Evolutionary conservation across 73 alveolate genomes (phyloP), one percentile per base, ranked within the genome.

Genomic region (Paramecium caudatum): DNA sequence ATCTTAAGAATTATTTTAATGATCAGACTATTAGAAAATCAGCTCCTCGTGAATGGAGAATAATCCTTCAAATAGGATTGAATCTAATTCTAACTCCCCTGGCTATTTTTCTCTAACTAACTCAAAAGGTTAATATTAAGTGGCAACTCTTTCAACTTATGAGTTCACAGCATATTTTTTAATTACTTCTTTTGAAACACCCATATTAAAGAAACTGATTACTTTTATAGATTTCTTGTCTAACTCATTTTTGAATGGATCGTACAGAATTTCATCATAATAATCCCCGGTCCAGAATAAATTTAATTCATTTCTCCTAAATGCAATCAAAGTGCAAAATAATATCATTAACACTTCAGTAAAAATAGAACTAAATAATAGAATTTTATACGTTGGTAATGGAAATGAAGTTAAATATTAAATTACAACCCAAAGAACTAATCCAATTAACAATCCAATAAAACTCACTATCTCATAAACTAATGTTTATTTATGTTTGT

Each of bases 241-340:
- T 15, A 45, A 2, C 19, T 74, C 88, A 41, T 45, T 45, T 41
- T 74, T 74, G 19, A 74, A 74, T 15, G 88, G 88, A 74, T 74
- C 46, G 6, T 21, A 16, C 16, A 74, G 15, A 4, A 74, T 21
- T 13, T 74, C 88, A 74, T 74, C 88, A 74, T 74, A 74, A 45
- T 39, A 74, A 19, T 41, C 21, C 17, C 88, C 88, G 43, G 47
- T 74, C 88, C 88, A 74, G 19, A 74, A 74, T 4, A 74, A 17
- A 74, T 74, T 74, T 17, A 74, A 45, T 74, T 74, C 88, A 74
- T 74, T 74, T 74, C 88, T 74, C 19, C 23, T 45, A 39, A 27
- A 74, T 19, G 88, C 43, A 74, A 74, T 45, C 32, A 74, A 5
- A 3, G 68, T 43, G 10, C 69, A 41, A 15, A 43, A 15, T 16